Evolutionary conservation across 768 basidiomycete genomes (phyloP).

Genomic region (Neoboletus brunneissimus): DNA sequence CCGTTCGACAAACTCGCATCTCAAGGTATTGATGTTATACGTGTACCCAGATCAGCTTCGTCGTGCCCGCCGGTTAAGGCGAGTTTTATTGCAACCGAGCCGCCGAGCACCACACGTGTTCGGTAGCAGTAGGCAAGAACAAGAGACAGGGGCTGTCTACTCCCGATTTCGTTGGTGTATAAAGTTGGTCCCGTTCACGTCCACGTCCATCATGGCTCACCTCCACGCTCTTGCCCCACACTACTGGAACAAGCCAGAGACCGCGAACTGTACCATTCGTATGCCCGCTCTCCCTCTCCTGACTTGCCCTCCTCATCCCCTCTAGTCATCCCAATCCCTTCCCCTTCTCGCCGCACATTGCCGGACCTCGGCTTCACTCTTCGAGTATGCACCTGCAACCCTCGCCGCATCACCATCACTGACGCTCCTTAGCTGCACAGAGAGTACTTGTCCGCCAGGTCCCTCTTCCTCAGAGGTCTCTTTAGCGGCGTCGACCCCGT

Average conservation of each 20-base stretch:
- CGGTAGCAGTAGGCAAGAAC: too few relatives aligned
- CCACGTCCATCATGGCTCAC: not conserved
- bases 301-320: not conserved
- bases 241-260: not conserved
- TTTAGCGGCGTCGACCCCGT: constrained; percentile 69
- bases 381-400: constrained; percentile 42
- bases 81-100: too few relatives aligned
- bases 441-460: constrained; percentile 80
- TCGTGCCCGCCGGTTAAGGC: too few relatives aligned
- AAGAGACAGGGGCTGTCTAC: too few relatives aligned
- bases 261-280: not conserved
- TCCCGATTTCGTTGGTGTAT: too few relatives aligned
- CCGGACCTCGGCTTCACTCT: constrained; percentile 40
- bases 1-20: too few relatives aligned
- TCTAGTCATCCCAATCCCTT: not conserved
- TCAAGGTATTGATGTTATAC: too few relatives aligned
- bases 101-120: too few relatives aligned
- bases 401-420: constrained; percentile 4
- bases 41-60: too few relatives aligned
- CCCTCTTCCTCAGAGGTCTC: constrained; percentile 65
- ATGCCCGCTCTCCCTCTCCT: not conserved
- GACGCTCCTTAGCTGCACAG: constrained; percentile 58
- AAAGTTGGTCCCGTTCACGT: not conserved
- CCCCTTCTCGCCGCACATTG: too few relatives aligned
- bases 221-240: not conserved